Evolutionary conservation across 1,284 basidiomycete genomes (phyloP).

Genomic region (Thelephora terrestris): DNA sequence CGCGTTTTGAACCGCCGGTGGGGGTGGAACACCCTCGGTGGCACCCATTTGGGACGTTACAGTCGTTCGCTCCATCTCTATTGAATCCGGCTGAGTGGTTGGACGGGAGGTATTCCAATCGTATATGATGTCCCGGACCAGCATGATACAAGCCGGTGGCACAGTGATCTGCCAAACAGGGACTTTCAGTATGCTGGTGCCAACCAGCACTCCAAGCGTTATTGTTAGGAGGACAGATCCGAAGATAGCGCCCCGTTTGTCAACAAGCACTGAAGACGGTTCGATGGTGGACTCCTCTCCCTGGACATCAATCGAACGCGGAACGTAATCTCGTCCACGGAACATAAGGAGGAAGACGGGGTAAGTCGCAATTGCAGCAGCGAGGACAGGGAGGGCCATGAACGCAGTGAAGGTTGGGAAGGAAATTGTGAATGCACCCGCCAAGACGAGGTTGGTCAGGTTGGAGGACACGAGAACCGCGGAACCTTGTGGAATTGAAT

Average conservation of each 20-base stretch:
- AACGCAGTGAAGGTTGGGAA: constrained; percentile 46
- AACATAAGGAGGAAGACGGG: constrained; percentile 38
- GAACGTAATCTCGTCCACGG: constrained; percentile 40
- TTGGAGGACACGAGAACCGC: constrained; percentile 50
- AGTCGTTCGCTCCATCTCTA: not conserved
- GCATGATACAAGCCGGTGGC: constrained; percentile 64
- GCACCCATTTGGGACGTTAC: not conserved
- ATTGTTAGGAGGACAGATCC: constrained; percentile 31
- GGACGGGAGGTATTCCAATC: constrained; percentile 17
- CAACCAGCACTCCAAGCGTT: constrained; percentile 48
- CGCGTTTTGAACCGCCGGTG: not conserved
- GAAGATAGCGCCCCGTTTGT: constrained; percentile 27
- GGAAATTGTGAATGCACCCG: constrained; percentile 42
- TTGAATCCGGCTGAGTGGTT: not conserved
- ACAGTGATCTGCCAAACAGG: constrained; percentile 75
- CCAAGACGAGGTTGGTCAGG: constrained; percentile 60
- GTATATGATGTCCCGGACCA: constrained; percentile 21
- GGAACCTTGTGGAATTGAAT: constrained; percentile 17
- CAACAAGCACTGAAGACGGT: constrained; percentile 35
- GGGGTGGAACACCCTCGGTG: not conserved
- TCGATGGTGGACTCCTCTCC: constrained; percentile 31
- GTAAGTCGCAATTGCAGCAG: constrained; percentile 46
- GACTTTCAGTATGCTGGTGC: constrained; percentile 36
- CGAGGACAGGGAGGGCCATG: constrained; percentile 60
- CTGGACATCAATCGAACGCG: constrained; percentile 30